These are phyloP conservation scores for Cynara cardunculus DNA, from an alignment of 129 eudicot species.

Conservation along the genomic window DNA sequence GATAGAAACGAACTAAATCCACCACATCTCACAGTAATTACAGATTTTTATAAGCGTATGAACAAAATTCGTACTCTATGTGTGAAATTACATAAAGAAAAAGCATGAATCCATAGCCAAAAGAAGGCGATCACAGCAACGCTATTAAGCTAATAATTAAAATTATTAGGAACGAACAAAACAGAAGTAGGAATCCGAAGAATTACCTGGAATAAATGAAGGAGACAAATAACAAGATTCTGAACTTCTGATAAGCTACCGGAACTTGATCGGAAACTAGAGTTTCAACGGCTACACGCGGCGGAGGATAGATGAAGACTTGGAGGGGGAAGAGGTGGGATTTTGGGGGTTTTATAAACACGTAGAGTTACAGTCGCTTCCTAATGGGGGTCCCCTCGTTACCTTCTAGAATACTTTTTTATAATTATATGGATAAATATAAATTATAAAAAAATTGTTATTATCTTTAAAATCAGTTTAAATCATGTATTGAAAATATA, in stretches of 20 bases:
- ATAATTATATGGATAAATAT: neutral
- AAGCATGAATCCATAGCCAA: neutral
- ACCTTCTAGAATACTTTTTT: neutral
- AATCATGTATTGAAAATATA: too few relatives aligned
- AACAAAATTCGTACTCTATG: neutral
- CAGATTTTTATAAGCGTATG: neutral
- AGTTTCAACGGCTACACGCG: neutral
- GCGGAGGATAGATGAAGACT: neutral
- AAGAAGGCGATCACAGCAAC: neutral
- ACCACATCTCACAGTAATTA: conserved; percentile 1
- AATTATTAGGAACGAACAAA: neutral
- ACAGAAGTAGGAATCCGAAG: neutral
- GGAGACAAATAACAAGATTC: neutral
- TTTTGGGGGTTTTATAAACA: conserved; percentile 30
- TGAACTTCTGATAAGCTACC: neutral
- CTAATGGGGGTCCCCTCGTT: neutral
- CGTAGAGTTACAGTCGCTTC: neutral
- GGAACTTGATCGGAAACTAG: conserved; percentile 17
- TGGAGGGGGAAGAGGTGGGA: neutral
- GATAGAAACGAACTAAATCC: neutral
- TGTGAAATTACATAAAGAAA: neutral
- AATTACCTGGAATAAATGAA: conserved; percentile 13
- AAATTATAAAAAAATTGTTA: too few relatives aligned
- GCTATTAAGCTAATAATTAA: neutral
- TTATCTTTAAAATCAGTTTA: too few relatives aligned